Conservation (phyloP, 306 rosid species). For the Begonia loranthoides region DNA sequence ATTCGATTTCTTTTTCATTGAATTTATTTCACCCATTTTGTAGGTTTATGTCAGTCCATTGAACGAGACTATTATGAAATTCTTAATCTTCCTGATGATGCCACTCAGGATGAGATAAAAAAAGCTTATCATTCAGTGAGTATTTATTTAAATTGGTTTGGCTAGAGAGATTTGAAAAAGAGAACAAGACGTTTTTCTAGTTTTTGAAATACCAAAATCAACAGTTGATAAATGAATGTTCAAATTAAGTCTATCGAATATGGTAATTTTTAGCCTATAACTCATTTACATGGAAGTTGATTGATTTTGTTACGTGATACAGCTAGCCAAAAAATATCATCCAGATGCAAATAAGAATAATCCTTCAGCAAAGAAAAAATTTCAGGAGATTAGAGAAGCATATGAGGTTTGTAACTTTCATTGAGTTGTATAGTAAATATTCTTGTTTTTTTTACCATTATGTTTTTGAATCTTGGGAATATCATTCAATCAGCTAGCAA, state of each 20-base stretch:
- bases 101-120: slow-evolving; percentile 65
- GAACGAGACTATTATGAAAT: slow-evolving; percentile 48
- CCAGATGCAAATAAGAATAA: slow-evolving; percentile 84
- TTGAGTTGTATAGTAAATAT: neutral
- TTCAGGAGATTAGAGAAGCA: slow-evolving; percentile 92
- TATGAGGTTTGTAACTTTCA: slow-evolving; percentile 53
- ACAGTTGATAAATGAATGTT: too few relatives aligned
- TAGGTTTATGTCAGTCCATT: slow-evolving; percentile 32
- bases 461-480: neutral
- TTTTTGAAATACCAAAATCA: too few relatives aligned
- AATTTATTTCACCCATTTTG: neutral
- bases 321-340: slow-evolving; percentile 94
- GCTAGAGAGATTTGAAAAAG: neutral
- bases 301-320: slow-evolving; percentile 10
- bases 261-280: too few relatives aligned
- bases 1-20: neutral
- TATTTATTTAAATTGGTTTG: slow-evolving; percentile 1
- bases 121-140: slow-evolving; percentile 69
- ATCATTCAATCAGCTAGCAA: too few relatives aligned
- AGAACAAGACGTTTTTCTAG: neutral
- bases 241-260: too few relatives aligned
- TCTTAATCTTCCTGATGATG: slow-evolving; percentile 55
- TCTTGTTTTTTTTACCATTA: too few relatives aligned
- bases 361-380: slow-evolving; percentile 74
- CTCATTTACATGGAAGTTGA: neutral